Percentiles rank a stretch among this genome's conserved stretches.
Conservation (phyloP, 1,284 basidiomycete genomes). For the Rhodotorula sp. region DNA sequence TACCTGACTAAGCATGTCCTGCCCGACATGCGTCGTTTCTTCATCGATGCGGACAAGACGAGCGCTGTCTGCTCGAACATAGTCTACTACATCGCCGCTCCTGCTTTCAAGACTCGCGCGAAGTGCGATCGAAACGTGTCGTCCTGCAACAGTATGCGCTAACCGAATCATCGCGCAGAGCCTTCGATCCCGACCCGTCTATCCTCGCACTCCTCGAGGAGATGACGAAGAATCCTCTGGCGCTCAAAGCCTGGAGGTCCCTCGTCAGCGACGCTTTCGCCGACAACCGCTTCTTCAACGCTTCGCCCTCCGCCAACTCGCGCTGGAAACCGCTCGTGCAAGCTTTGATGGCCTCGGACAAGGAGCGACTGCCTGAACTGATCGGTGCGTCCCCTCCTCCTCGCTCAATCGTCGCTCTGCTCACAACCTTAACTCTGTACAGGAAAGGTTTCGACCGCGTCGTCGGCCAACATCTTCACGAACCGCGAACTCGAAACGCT, state of each 20-base stretch:
- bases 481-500: slow-evolving; percentile 93
- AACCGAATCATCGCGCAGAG: slow-evolving; percentile 27
- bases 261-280: slow-evolving; percentile 77
- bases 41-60: slow-evolving; percentile 82
- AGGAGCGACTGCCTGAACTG: slow-evolving; percentile 78
- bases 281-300: slow-evolving; percentile 84
- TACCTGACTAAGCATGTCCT: slow-evolving; percentile 72
- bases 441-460: slow-evolving; percentile 78
- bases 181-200: slow-evolving; percentile 51
- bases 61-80: slow-evolving; percentile 74
- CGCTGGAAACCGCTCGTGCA: slow-evolving; percentile 79
- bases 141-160: too few species aligned
- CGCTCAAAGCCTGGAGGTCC: slow-evolving; percentile 80
- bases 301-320: slow-evolving; percentile 57
- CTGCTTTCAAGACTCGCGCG: slow-evolving; percentile 70
- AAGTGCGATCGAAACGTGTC: slow-evolving; percentile 54
- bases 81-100: slow-evolving; percentile 78
- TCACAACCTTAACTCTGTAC: slow-evolving; percentile 15
- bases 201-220: slow-evolving; percentile 70
- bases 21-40: slow-evolving; percentile 73
- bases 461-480: slow-evolving; percentile 94
- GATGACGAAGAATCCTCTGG: slow-evolving; percentile 72
- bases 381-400: slow-evolving; percentile 58
- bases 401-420: neutral
- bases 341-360: slow-evolving; percentile 79